Base-by-base conservation (phyloP, 1,139 yeast genomes). In the Saccharomyces pastorianus region DNA sequence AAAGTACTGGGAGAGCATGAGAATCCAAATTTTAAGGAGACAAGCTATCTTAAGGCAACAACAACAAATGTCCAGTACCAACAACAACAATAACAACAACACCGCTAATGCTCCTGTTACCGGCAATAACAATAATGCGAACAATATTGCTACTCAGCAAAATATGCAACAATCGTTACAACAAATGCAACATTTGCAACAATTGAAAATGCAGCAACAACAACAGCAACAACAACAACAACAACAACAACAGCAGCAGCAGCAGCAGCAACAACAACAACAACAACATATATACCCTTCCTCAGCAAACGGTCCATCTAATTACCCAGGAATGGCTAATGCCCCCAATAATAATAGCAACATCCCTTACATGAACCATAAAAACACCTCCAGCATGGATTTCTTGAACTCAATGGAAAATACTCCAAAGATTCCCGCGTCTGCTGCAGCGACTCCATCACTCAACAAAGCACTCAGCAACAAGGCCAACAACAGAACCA, bases 1-100 rank as follows among this genome's bases (percentile, higher is more conserved):
- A 54, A 80, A 83, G 63, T 87, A 84, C 64, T 82, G 84, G 66
- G 81, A 80, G 53, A 85, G 80, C 68, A 88, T 87, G 47, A 80
- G 81, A 58, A 81, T 77, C 44, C 78, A 76, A 64, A 63, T 71
- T 50, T 58, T 68, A 25, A 69, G 71, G 52, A 65, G 70, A 28
- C 72, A 68, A 28, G 32, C 42, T 4, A 46, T 34, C 11, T 23
- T 25, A n/a, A 47, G 32, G 20, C 53, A 51, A 6, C 50, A 51
- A n/a, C 52, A 51, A 11, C 53, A 51, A 20, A 47, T 47, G 47
- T 29, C 46, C 50, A 57, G 52, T 17, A 17, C 2, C 20, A 17
- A 17, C 20, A 17, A 17, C 20, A 17, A 17, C 20, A 17, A 17
- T 2, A 17, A 17, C 20, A 17, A 17, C 20, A 17, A 17, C 20